Evolutionary conservation across 805 yeast species (phyloP).

Genomic region (Kurtzmaniella fragi): DNA sequence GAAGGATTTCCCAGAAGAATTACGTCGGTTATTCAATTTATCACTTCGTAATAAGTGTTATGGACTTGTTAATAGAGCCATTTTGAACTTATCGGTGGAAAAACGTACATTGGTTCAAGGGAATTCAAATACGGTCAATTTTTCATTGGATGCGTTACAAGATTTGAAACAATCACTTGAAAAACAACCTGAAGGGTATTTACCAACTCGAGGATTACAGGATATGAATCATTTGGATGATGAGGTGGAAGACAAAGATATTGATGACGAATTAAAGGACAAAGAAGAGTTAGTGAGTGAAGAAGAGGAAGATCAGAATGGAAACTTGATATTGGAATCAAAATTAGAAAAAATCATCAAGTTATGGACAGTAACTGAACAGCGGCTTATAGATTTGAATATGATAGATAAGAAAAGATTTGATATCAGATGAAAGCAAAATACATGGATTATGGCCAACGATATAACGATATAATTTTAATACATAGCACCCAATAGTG

Average conservation of each 20-base stretch:
- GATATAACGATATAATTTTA: too few species aligned
- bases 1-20: conserved; percentile 47
- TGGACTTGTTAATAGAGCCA: conserved; percentile 62
- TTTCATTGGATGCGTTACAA: conserved; percentile 1
- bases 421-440: background rate
- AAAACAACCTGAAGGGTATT: background rate
- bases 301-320: conserved; percentile 16
- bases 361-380: conserved; percentile 63
- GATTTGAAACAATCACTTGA: background rate
- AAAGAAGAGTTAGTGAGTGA: conserved; percentile 1
- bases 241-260: background rate
- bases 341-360: conserved; percentile 51
- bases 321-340: conserved; percentile 27
- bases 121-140: background rate
- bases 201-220: too few species aligned
- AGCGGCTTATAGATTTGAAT: conserved; percentile 37
- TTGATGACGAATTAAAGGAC: conserved; percentile 6
- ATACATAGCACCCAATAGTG: too few species aligned
- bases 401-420: conserved; percentile 21
- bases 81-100: conserved; percentile 34
- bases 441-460: too few species aligned
- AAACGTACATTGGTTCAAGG: background rate
- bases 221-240: background rate
- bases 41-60: conserved; percentile 63
- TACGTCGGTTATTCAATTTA: conserved; percentile 53